Conservation (phyloP, 805 yeast species). For the Wickerhamiella kurtzmanii region DNA sequence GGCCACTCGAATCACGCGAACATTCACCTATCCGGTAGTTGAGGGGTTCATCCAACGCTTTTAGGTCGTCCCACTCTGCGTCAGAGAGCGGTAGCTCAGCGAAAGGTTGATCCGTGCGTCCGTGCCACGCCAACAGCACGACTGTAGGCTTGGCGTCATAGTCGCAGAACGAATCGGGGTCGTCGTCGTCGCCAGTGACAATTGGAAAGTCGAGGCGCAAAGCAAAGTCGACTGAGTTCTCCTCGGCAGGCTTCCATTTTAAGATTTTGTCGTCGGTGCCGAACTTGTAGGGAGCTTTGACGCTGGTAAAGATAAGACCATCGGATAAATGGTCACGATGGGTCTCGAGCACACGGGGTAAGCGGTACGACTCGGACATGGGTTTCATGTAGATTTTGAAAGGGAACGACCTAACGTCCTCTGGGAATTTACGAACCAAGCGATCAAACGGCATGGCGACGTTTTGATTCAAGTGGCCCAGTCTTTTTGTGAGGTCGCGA, state of each 20-base stretch:
- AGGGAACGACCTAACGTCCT: slow-evolving; percentile 62
- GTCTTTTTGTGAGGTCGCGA: slow-evolving; percentile 62
- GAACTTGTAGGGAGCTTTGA: slow-evolving; percentile 69
- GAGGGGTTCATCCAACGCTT: slow-evolving; percentile 59
- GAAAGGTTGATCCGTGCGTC: slow-evolving; percentile 40
- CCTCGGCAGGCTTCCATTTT: slow-evolving; percentile 97
- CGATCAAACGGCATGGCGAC: slow-evolving; percentile 72
- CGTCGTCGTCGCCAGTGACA: slow-evolving; percentile 47
- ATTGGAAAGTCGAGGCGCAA: slow-evolving; percentile 47
- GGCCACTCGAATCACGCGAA: slow-evolving; percentile 47
- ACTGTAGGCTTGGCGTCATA: slow-evolving; percentile 70
- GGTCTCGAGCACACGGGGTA: slow-evolving; percentile 59
- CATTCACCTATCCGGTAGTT: slow-evolving; percentile 86
- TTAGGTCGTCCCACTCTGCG: slow-evolving; percentile 70
- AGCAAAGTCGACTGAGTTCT: slow-evolving; percentile 84
- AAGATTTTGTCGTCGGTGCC: slow-evolving; percentile 80
- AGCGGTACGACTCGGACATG: slow-evolving; percentile 72
- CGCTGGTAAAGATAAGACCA: slow-evolving; percentile 87
- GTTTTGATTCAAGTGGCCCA: slow-evolving; percentile 73
- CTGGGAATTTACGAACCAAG: slow-evolving; percentile 56
- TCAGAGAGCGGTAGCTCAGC: slow-evolving; percentile 48
- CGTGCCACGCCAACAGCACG: slow-evolving; percentile 60
- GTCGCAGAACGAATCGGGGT: slow-evolving; percentile 29
- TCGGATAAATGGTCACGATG: slow-evolving; percentile 78
- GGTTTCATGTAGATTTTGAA: slow-evolving; percentile 76